Conservation (phyloP, 257 asterid genomes). For the Nicotiana attenuata region DNA sequence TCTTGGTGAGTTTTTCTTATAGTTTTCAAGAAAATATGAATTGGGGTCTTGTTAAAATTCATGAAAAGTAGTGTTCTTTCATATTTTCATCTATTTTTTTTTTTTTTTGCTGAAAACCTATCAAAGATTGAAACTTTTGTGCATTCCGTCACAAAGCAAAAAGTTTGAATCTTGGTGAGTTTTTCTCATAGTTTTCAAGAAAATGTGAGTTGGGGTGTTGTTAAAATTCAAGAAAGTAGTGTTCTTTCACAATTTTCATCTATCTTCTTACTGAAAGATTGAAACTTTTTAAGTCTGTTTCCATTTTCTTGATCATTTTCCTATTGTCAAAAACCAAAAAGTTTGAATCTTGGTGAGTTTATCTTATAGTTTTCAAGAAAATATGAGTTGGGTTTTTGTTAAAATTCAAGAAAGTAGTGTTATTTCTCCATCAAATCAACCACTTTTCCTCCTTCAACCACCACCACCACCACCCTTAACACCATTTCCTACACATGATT, state of each 20-base stretch:
- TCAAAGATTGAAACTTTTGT: not conserved
- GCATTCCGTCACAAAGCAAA: not conserved
- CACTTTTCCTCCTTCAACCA: conserved; percentile 34
- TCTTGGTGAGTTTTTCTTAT: not conserved
- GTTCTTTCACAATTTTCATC: conserved; percentile 40
- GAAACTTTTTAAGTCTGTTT: not conserved
- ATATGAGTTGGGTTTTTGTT: conserved; percentile 27
- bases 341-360: conserved; percentile 15
- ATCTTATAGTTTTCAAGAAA: conserved; percentile 11
- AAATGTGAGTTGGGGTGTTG: conserved; percentile 29
- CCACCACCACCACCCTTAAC: conserved; percentile 37
- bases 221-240: conserved; percentile 30
- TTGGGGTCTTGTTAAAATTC: not conserved
- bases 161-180: conserved; percentile 27
- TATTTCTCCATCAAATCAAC: conserved; percentile 50
- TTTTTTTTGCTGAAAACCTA: not conserved
- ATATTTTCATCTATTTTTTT: not conserved
- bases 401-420: conserved; percentile 32
- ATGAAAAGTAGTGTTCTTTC: not conserved
- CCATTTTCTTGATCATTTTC: not conserved
- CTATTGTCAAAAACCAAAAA: not conserved
- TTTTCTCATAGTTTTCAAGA: conserved; percentile 5
- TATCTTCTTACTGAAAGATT: not conserved
- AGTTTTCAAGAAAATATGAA: not conserved
- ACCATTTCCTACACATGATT: not conserved